Base-by-base conservation (phyloP, 2,329 filamentous ascomycete genomes). In the Orbilia ellipsospora region DNA sequence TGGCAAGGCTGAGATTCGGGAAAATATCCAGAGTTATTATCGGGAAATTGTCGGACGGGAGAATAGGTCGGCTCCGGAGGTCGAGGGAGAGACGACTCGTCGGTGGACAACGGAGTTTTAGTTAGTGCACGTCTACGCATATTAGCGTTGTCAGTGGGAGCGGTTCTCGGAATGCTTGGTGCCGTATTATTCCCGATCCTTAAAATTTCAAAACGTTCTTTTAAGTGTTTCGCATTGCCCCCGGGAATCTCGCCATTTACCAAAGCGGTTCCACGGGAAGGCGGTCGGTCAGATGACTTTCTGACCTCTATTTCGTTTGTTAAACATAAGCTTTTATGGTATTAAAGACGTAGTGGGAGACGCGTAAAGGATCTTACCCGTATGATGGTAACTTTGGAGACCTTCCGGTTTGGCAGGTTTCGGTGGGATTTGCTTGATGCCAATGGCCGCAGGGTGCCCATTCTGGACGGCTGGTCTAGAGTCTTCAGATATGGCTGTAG, bases 51-150 rank as follows among this genome's bases (percentile, higher is more conserved):
- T 40, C 90, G 86, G 0, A 90, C 90, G n/a, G 91, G 91, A 79
- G 89, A 93, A 80, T 93, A 94, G 2, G 92, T 91, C 6, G 91
- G 90, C 79, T 90, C 90, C 0, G 91, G 91, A 54, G 90, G 83
- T n/a, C 74, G 52, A 36, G 61, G 73, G 1, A 69, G 40, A 2
- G 51, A 54, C 8, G 57, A 45, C 16, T 52, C 45, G 28, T 77
- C 64, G 6, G 45, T 60, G 1, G 67, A 66, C 40, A 75, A 1
- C 3, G 44, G 48, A 10, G 70, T 57, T 42, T 64, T 65, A 20
- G 44, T 73, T 20, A 57, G 40, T 1, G 66, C 16, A 0, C 51
- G 56, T 16, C 40, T 28, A 13, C 70, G 56, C 57, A 74, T 42
- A 28, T 54, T 61, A 6, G 69, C 63, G 16, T 50, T 40, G 20